Base-by-base conservation (phyloP, 2,329 filamentous ascomycete species). In the Calonectria montana region DNA sequence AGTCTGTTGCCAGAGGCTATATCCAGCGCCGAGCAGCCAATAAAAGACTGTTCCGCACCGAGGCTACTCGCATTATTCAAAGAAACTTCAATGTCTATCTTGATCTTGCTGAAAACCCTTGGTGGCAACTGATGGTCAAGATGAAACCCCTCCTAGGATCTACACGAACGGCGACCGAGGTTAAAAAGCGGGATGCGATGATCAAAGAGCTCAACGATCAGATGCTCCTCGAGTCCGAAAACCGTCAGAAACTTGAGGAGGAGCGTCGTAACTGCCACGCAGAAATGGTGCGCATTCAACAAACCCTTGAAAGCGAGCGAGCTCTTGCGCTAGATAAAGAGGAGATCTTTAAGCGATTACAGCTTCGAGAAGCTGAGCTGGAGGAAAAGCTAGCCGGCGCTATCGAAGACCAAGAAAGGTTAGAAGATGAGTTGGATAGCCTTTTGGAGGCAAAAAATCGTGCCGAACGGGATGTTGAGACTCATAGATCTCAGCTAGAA, bases 271-370 rank as follows among this genome's bases (percentile, higher is more conserved):
- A 95, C 73, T 94, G 94, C 2, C 94, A 98, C 77, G 88, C 92
- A 16, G 97, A 99, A 79, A 93, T 98, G 79, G 91, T 96, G 76
- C 92, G 94, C 37, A 94, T 98, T 57, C 96, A 98, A 81, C 95
- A 98, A 78, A 97, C 94, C 0, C 88, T 99, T 2, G 97, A 99
- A 82, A 98, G 96, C 76, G 97, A 99, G 83, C 92, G 97, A 62
- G 94, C 96, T n/a, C 88, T 99, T 48, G 97, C 97, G 1, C 87
- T 99, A 6, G 97, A 99, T 84, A 99, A 99, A 82, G 97, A 99
- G 81, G 97, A 99, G 80, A 99, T 99, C 72, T 99, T 98, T 87
- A 97, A 96, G 81, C 91, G 97, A n/a, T 88, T 99, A 25, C 97
- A 98, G 81, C 87, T 93, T 65, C 93, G 97, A n/a, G 97, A 99